phyloP scores from a whole-genome alignment of 1,139 yeast species.

The Yamadazyma kanchanaburiensis region DNA sequence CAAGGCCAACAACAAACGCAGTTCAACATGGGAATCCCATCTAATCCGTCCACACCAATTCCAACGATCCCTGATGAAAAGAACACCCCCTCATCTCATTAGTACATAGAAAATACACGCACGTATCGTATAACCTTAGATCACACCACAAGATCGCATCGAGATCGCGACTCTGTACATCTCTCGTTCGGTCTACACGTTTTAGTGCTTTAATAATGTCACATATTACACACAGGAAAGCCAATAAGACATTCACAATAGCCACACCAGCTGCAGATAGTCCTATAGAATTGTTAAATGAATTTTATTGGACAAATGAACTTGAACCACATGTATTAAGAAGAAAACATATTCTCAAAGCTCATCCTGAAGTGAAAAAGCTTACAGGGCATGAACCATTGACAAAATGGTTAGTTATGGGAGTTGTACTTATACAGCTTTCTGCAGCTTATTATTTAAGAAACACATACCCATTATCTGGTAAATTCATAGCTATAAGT shows the following conservation, averaged over 20 bases:
- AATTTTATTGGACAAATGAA: slow-evolving; percentile 81
- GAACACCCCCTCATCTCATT: too few species aligned
- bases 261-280: slow-evolving; percentile 44
- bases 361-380: slow-evolving; percentile 76
- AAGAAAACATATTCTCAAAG: slow-evolving; percentile 67
- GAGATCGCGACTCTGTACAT: too few species aligned
- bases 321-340: slow-evolving; percentile 79
- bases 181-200: too few species aligned
- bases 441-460: slow-evolving; percentile 58
- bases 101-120: too few species aligned
- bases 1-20: too few species aligned
- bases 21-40: too few species aligned
- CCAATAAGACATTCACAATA: slow-evolving; percentile 33
- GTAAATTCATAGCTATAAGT: slow-evolving; percentile 59
- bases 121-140: too few species aligned
- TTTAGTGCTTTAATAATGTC: too few species aligned
- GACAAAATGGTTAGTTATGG: slow-evolving; percentile 70
- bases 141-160: too few species aligned
- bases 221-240: slow-evolving; percentile 32
- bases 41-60: too few species aligned
- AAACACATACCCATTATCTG: slow-evolving; percentile 49
- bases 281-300: slow-evolving; percentile 42
- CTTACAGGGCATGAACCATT: slow-evolving; percentile 84
- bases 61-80: too few species aligned
- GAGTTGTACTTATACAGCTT: slow-evolving; percentile 66